Evolutionary conservation across 2,329 filamentous ascomycete species (phyloP).

Genomic region (Blastomyces gilchristii): DNA sequence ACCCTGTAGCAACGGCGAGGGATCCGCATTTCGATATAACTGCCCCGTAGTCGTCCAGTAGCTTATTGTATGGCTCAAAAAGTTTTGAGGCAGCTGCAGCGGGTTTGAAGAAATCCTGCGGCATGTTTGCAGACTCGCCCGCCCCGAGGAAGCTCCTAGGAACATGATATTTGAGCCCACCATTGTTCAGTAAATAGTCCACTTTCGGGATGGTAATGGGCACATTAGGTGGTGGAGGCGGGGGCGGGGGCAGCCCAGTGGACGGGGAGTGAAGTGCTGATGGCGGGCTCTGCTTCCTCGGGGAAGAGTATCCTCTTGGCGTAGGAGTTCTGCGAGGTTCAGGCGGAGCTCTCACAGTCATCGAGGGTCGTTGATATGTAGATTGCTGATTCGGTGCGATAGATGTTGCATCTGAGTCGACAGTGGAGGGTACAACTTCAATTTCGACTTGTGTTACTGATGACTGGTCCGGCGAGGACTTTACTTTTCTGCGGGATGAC

Average conservation of each 20-base stretch:
- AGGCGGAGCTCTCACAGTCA: not conserved
- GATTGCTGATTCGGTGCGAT: slow-evolving; percentile 36
- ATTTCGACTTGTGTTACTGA: slow-evolving; percentile 27
- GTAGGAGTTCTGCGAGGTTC: not conserved
- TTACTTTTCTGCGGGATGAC: slow-evolving; percentile 23
- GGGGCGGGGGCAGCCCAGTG: slow-evolving; percentile 48
- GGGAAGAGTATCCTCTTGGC: not conserved
- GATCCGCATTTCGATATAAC: slow-evolving; percentile 80
- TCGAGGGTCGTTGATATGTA: slow-evolving; percentile 20
- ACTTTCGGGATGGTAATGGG: slow-evolving; percentile 66
- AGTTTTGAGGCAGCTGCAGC: slow-evolving; percentile 59
- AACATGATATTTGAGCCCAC: slow-evolving; percentile 62
- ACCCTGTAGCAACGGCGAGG: slow-evolving; percentile 87
- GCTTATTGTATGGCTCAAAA: slow-evolving; percentile 70
- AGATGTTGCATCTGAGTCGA: slow-evolving; percentile 38
- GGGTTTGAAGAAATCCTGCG: slow-evolving; percentile 52
- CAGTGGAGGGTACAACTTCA: slow-evolving; percentile 23
- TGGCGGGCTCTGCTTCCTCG: not conserved
- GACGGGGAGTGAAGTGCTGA: not conserved
- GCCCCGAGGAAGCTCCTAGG: slow-evolving; percentile 58
- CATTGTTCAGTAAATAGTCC: slow-evolving; percentile 85
- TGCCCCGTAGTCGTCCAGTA: slow-evolving; percentile 75
- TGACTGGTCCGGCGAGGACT: slow-evolving; percentile 27
- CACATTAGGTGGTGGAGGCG: slow-evolving; percentile 60
- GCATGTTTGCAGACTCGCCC: slow-evolving; percentile 45